phyloP scores from a whole-genome alignment of 345 rosid genomes.

The Psidium friedrichsthalianum region DNA sequence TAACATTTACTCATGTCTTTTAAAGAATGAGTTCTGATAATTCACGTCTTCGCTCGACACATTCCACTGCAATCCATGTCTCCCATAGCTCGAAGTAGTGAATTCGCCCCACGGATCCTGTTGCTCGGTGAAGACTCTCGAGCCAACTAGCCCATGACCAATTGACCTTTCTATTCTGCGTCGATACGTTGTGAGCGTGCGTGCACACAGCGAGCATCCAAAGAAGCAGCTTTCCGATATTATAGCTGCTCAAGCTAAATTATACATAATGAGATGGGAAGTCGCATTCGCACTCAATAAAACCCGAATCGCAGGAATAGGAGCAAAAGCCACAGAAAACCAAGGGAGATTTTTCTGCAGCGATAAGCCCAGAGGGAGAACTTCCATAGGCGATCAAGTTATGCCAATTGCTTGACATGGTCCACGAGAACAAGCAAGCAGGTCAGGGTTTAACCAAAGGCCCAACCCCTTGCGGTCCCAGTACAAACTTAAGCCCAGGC shows the following conservation, averaged over 20 bases:
- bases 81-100: not conserved
- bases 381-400: not conserved
- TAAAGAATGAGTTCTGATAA: not conserved
- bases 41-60: not conserved
- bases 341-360: not conserved
- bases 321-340: not conserved
- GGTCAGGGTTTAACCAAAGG: not conserved
- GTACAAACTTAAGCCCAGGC: not conserved
- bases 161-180: not conserved
- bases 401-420: not conserved
- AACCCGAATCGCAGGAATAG: not conserved
- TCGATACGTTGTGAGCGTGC: not conserved
- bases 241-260: not conserved
- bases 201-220: not conserved
- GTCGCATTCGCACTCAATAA: not conserved
- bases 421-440: not conserved
- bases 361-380: not conserved
- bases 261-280: not conserved
- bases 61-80: not conserved
- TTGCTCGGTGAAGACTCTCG: not conserved
- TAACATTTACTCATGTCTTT: not conserved
- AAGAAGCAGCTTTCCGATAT: not conserved
- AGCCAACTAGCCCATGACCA: not conserved
- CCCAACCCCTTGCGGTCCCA: not conserved
- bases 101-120: not conserved